Evolutionary conservation across 2,329 filamentous ascomycete species (phyloP).

Genomic region (Leptographium radiaticola): DNA sequence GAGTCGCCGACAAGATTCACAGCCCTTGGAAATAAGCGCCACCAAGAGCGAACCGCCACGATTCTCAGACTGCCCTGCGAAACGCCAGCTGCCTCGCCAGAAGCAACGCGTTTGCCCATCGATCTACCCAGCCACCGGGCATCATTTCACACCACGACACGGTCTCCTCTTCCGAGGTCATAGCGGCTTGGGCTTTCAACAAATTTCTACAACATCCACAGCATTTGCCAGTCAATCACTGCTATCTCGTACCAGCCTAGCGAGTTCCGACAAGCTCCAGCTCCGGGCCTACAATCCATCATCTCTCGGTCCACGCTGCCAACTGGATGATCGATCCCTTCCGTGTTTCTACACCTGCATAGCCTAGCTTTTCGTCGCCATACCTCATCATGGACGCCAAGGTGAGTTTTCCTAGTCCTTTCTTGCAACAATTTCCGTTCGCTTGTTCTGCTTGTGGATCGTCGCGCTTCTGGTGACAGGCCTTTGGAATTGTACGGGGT

Average conservation of each 20-base stretch:
- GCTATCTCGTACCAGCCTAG: not conserved
- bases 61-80: not conserved
- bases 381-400: constrained; percentile 2
- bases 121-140: not conserved
- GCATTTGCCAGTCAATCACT: not conserved
- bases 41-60: not conserved
- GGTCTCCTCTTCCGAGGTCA: not conserved
- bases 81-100: too few relatives aligned
- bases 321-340: not conserved
- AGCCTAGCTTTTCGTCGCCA: not conserved
- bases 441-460: not conserved
- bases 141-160: not conserved
- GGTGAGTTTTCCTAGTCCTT: not conserved
- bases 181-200: not conserved
- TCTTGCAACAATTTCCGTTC: not conserved
- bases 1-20: not conserved
- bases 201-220: not conserved
- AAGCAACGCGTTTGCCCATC: too few relatives aligned
- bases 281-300: not conserved
- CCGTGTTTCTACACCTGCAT: not conserved
- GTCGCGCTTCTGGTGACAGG: not conserved
- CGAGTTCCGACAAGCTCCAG: not conserved
- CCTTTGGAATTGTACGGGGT: not conserved
- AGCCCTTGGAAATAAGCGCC: not conserved
- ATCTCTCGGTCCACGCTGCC: too few relatives aligned